These are phyloP conservation scores for Aristolochia fimbriata DNA, from an alignment of 164 flowering plant genomes.

Conservation along the genomic window DNA sequence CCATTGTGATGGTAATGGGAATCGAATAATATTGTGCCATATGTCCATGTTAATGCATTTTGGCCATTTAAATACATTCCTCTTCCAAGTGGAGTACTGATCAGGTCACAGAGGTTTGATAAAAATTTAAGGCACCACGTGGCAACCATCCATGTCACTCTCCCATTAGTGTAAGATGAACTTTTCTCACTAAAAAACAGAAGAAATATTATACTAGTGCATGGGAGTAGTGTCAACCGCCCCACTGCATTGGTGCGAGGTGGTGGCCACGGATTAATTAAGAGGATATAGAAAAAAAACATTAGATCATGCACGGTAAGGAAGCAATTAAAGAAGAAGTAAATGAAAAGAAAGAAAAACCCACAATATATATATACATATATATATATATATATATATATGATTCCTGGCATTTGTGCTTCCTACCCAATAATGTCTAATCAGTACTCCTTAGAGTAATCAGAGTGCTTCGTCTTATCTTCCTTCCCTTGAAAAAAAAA, in stretches of 20 bases:
- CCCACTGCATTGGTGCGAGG: constrained; percentile 12
- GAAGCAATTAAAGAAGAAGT: constrained; percentile 2
- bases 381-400: not conserved
- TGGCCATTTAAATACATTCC: not conserved
- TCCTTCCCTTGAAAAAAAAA: not conserved
- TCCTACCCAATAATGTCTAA: not conserved
- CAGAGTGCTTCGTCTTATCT: constrained; percentile 11
- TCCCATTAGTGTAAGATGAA: not conserved
- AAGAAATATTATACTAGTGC: no score
- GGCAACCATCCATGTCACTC: constrained; percentile 9
- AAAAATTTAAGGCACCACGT: constrained; percentile 7
- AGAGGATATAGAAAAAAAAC: no score
- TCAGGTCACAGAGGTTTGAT: constrained; percentile 2
- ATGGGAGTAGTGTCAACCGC: constrained; percentile 6
- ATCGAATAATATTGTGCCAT: constrained; percentile 11
- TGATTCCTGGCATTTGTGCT: constrained; percentile 6
- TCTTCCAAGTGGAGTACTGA: constrained; percentile 2
- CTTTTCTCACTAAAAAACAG: not conserved
- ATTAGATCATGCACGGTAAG: no score
- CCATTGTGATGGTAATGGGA: constrained; percentile 3
- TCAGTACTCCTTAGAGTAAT: not conserved
- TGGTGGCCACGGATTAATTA: not conserved
- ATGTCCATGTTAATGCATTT: constrained; percentile 2
- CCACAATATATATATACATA: not conserved
- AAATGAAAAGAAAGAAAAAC: not conserved